Evolutionary conservation across 805 yeast genomes (phyloP), one percentile per base, ranked within the genome.

Genomic region (Candida alai): DNA sequence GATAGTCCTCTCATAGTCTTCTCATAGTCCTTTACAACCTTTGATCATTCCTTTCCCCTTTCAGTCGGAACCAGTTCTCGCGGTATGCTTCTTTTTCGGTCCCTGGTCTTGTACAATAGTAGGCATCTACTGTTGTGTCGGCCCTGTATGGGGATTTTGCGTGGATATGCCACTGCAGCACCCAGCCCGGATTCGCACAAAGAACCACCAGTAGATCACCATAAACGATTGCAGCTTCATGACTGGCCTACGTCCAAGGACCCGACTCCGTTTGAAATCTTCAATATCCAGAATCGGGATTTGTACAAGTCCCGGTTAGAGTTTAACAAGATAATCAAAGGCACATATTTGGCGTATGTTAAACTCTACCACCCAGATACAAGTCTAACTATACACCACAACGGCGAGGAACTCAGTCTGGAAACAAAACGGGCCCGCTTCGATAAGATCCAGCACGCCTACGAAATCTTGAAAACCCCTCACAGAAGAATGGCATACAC

Each of bases 321-420:
- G 28, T 83, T 80, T 48, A 74, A 72, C 44, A 65, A 73, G 34
- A 61, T 76, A 5, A 41, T 66, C 18, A 61, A 62, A 37, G 19
- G 42, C 4, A 56, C 42, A 17, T 65, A 66, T 44, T 45, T 51
- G 32, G 56, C 56, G 32, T 60, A 48, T 30, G 88, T 88, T 8
- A 84, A 83, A 54, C 51, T 78, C 7, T 88, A 88, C 47, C 96
- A 88, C 52, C 96, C 97, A 0, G 97, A 88, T 51, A 52, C 71
- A 3, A 24, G 36, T 12, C 37, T 30, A 17, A 25, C 28, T 4
- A n/a, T 39, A 12, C 15, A 32, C 7, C 21, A 36, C 19, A 39
- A 48, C 13, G 66, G 70, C 4, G 29, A 44, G 10, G 39, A 42
- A 4, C 52, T 74, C 17, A 53, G 58, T 3, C 44, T 35, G 5